Percentiles rank a stretch among this genome's conserved stretches.
phyloP scores from a whole-genome alignment of 148 eudicot genomes.

The Diospyros kaki region DNA sequence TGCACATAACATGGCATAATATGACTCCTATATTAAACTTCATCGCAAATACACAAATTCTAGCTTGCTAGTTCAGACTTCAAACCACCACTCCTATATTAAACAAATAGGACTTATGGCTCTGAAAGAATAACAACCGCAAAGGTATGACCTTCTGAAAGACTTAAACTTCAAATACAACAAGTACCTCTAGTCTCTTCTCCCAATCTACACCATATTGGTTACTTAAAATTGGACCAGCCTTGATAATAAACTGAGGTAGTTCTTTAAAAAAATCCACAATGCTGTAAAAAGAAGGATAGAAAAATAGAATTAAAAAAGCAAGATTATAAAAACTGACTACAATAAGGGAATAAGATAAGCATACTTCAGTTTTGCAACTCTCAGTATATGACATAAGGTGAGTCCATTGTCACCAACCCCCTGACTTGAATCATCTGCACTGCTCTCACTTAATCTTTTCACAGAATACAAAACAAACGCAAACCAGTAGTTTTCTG shows the following conservation, averaged over 20 bases:
- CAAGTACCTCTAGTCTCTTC: conserved; percentile 59
- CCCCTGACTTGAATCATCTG: conserved; percentile 15
- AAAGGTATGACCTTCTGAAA: too few species aligned
- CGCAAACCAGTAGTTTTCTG: too few species aligned
- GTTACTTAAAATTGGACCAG: conserved; percentile 50
- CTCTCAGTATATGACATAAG: conserved; percentile 10
- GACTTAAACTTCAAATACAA: too few species aligned
- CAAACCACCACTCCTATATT: too few species aligned
- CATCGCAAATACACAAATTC: too few species aligned
- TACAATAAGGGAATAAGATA: too few species aligned
- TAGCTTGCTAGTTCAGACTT: too few species aligned
- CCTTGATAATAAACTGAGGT: conserved; percentile 60
- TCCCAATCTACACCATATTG: conserved; percentile 71
- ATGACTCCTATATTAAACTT: too few species aligned
- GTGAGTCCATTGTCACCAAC: conserved; percentile 32
- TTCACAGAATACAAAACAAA: conserved; percentile 40
- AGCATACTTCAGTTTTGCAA: too few species aligned
- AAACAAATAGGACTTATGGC: too few species aligned
- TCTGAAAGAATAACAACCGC: too few species aligned
- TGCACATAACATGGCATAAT: too few species aligned
- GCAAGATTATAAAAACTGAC: background rate
- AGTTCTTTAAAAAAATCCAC: conserved; percentile 77
- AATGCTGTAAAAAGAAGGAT: conserved; percentile 34
- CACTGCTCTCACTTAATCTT: background rate
- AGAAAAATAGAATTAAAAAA: background rate